phyloP scores from a whole-genome alignment of 1,284 basidiomycete species.

The Ustilago xerochloae region DNA sequence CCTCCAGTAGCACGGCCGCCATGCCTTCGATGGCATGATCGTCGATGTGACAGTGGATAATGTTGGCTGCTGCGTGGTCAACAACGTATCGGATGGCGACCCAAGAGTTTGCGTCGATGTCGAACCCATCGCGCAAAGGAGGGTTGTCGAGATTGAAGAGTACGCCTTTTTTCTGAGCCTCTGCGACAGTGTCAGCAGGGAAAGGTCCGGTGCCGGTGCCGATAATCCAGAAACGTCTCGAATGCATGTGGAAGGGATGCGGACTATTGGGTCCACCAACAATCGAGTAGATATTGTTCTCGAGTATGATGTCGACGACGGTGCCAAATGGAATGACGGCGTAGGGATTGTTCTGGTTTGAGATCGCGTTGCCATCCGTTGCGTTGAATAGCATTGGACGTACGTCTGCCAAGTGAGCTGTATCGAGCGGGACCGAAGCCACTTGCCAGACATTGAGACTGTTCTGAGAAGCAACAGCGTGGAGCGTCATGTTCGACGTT shows the following conservation, averaged over 20 bases:
- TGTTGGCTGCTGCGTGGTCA: conserved; percentile 48
- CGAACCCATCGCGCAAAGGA: conserved; percentile 51
- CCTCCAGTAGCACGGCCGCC: conserved; percentile 51
- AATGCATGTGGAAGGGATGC: conserved; percentile 55
- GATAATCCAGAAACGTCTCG: conserved; percentile 52
- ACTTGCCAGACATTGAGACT: conserved; percentile 56
- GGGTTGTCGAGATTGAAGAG: conserved; percentile 41
- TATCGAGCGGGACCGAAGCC: conserved; percentile 43
- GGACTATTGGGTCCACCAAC: conserved; percentile 51
- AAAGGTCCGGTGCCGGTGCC: conserved; percentile 38
- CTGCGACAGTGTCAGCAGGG: conserved; percentile 34
- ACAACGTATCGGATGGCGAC: conserved; percentile 47
- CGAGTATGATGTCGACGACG: conserved; percentile 49
- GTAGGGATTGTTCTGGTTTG: conserved; percentile 42
- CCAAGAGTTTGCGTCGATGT: conserved; percentile 50
- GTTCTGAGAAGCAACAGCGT: conserved; percentile 51
- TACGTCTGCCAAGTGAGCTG: conserved; percentile 39
- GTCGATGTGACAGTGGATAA: conserved; percentile 54
- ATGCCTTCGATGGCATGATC: conserved; percentile 54
- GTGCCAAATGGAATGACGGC: conserved; percentile 38
- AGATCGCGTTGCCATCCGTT: conserved; percentile 25
- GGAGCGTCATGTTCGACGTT: conserved; percentile 45
- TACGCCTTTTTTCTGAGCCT: conserved; percentile 28
- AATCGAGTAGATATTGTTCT: conserved; percentile 53
- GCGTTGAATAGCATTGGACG: conserved; percentile 50